A percentile compares a stretch with the other conserved stretches of the same genome.
Evolutionary conservation across 2,329 filamentous ascomycete genomes (phyloP).

Genomic region (Paecilomyces sp.): DNA sequence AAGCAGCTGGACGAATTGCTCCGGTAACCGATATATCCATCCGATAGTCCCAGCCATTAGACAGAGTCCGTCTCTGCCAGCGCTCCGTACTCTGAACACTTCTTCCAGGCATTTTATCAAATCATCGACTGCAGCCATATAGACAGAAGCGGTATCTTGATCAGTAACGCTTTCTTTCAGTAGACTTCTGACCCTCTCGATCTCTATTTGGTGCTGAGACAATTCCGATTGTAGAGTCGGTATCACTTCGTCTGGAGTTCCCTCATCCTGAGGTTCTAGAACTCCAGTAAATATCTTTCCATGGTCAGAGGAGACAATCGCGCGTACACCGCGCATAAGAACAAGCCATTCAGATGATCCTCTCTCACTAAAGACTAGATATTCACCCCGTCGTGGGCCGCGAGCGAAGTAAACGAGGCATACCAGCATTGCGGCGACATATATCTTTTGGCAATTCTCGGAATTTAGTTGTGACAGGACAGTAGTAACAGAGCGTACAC

Average conservation of each 20-base stretch:
- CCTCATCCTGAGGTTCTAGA: conserved; percentile 6
- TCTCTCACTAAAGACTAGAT: conserved; percentile 22
- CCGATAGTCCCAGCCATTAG: background rate
- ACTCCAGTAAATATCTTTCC: conserved; percentile 19
- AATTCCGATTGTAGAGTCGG: conserved; percentile 4
- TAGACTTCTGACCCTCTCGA: background rate
- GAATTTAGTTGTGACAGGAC: conserved; percentile 17
- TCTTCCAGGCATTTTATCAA: background rate
- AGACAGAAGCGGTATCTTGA: background rate
- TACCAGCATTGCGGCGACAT: conserved; percentile 23
- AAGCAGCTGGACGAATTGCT: conserved; percentile 4
- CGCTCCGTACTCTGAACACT: background rate
- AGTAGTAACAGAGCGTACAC: conserved; percentile 22
- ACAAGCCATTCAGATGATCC: conserved; percentile 24
- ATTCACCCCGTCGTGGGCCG: conserved; percentile 22
- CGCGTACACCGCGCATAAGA: conserved; percentile 22
- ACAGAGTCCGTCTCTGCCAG: background rate
- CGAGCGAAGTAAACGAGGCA: conserved; percentile 27
- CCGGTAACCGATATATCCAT: background rate
- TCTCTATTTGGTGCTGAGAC: background rate
- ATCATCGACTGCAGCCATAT: background rate
- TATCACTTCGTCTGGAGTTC: conserved; percentile 1
- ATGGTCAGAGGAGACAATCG: conserved; percentile 11
- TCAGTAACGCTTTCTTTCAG: background rate
- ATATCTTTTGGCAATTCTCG: conserved; percentile 24